Percentiles rank a stretch among this genome's conserved stretches.
Evolutionary conservation across 352 stramenopile species (phyloP).

Genomic region (Globisporangium sylvaticum): DNA sequence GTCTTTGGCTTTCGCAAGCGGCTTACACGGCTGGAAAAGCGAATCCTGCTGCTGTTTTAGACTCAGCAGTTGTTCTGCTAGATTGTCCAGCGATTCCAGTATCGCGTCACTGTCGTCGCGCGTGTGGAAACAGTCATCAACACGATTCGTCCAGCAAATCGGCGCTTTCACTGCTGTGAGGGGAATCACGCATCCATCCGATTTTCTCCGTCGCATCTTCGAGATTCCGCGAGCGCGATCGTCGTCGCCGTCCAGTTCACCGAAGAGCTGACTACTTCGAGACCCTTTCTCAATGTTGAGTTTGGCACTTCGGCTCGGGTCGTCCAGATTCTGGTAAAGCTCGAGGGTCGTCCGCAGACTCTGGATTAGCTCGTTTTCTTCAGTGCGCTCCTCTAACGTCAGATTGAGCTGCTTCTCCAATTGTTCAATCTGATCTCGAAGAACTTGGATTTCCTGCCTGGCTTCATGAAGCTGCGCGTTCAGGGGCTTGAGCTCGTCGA

Average conservation of each 20-base stretch:
- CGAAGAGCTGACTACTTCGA: neutral
- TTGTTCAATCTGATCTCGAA: constrained; percentile 24
- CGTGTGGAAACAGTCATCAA: constrained; percentile 34
- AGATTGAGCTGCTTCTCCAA: constrained; percentile 25
- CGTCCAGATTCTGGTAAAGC: constrained; percentile 56
- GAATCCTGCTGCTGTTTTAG: constrained; percentile 31
- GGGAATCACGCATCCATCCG: constrained; percentile 15
- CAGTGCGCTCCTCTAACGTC: constrained; percentile 28
- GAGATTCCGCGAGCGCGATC: constrained; percentile 4
- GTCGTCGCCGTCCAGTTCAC: constrained; percentile 12
- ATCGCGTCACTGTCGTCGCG: constrained; percentile 51
- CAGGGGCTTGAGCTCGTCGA: constrained; percentile 46
- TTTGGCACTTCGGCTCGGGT: constrained; percentile 25
- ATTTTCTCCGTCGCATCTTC: constrained; percentile 21
- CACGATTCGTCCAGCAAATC: constrained; percentile 17
- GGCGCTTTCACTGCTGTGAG: constrained; percentile 6
- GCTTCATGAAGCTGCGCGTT: constrained; percentile 32
- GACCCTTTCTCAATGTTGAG: constrained; percentile 16
- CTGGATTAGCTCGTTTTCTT: constrained; percentile 55
- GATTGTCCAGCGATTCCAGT: constrained; percentile 30
- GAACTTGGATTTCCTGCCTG: constrained; percentile 28
- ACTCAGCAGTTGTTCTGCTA: constrained; percentile 45
- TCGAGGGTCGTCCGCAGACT: constrained; percentile 56
- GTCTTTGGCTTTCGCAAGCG: constrained; percentile 9
- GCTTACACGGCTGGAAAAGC: constrained; percentile 18